Conservation (phyloP, 257 asterid genomes). For the Penstemon newberryi region DNA sequence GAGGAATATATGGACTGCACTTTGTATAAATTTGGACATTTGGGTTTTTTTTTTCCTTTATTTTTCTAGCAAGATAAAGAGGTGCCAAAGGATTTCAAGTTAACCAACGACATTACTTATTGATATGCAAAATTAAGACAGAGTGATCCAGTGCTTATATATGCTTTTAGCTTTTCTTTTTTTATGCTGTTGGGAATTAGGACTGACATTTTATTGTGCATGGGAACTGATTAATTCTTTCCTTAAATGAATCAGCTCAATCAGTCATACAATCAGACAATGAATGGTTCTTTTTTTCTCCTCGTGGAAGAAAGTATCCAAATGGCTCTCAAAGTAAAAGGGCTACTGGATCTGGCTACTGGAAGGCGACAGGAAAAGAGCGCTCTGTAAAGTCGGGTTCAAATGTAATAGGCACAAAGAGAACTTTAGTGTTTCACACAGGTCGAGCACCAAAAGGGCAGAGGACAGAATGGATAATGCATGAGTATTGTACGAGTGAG, state of each 20-base stretch:
- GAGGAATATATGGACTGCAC: no score
- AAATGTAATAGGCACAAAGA: constrained; percentile 65
- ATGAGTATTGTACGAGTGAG: constrained; percentile 63
- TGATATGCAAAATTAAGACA: no score
- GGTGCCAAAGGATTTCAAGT: no score
- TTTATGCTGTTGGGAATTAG: no score
- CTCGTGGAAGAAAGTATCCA: constrained; percentile 58
- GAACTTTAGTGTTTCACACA: constrained; percentile 85
- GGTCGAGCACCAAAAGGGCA: constrained; percentile 92
- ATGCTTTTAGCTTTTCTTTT: no score
- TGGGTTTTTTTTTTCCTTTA: no score
- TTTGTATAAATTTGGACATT: no score
- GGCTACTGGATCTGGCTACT: constrained; percentile 70
- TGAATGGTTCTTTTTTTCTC: constrained; percentile 60
- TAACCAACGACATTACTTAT: no score
- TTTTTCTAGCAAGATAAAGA: no score
- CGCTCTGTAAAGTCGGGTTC: constrained; percentile 69
- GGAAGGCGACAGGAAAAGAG: constrained; percentile 96
- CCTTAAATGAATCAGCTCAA: constrained; percentile 43
- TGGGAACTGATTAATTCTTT: constrained; percentile 16
- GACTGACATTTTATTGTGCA: no score
- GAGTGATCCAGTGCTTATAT: no score
- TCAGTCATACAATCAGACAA: constrained; percentile 51
- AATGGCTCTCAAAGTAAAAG: constrained; percentile 56
- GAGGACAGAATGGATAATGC: constrained; percentile 95